Evolutionary conservation across 1,139 yeast species (phyloP).

Genomic region (Suhomyces wounanorum): DNA sequence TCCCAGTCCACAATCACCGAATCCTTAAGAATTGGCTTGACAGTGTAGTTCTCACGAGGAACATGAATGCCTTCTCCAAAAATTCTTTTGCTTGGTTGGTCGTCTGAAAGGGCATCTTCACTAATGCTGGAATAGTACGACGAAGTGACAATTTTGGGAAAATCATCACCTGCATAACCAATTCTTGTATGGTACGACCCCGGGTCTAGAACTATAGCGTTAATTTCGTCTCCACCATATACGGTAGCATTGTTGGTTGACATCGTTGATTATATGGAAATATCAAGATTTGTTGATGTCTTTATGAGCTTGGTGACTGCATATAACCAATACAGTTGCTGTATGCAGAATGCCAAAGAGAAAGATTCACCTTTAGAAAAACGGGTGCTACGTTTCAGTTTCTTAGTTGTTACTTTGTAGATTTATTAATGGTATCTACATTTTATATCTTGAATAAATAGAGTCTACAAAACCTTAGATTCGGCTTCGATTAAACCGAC

Average conservation of each 20-base stretch:
- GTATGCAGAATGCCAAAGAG: too few relatives aligned
- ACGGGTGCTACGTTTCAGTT: not conserved
- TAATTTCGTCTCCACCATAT: conserved; percentile 73
- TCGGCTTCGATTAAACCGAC: conserved; percentile 66
- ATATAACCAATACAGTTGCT: not conserved
- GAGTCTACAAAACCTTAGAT: conserved; percentile 36
- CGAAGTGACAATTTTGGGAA: conserved; percentile 76
- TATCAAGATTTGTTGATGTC: not conserved
- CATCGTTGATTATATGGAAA: conserved; percentile 14
- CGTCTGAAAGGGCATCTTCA: conserved; percentile 9
- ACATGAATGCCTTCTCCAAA: conserved; percentile 61
- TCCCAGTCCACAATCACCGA: conserved; percentile 74
- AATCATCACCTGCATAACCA: conserved; percentile 94
- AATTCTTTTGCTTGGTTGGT: conserved; percentile 21
- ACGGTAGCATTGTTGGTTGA: conserved; percentile 25
- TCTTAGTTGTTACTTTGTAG: not conserved
- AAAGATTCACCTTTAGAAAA: too few relatives aligned
- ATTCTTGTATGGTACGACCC: conserved; percentile 82
- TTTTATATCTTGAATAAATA: conserved; percentile 3
- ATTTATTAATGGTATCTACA: not conserved
- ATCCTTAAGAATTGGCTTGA: conserved; percentile 61
- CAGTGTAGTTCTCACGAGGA: conserved; percentile 54
- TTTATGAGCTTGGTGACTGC: not conserved
- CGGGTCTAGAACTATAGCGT: conserved; percentile 89
- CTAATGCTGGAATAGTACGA: conserved; percentile 47